A percentile compares a stretch with the other conserved stretches of the same genome.
These are phyloP conservation scores for Mimosa pudica DNA, from an alignment of 306 rosid species.

Conservation along the genomic window DNA sequence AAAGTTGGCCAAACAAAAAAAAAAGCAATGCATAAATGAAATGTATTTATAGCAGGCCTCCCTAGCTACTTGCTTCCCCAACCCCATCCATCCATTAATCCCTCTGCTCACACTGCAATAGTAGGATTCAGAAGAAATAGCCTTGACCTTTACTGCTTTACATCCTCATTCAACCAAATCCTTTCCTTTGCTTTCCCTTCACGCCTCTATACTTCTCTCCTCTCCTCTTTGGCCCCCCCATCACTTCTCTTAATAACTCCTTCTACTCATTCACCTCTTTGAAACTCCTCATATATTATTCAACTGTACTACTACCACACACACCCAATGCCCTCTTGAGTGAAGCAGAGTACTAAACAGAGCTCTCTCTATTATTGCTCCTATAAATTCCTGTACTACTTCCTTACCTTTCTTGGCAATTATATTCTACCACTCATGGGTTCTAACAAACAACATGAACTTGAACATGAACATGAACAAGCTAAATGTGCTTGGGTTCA, in stretches of 20 bases:
- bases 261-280: not conserved
- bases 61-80: not conserved
- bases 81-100: not conserved
- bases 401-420: slow-evolving; percentile 14
- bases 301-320: not conserved
- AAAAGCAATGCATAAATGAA: too few relatives aligned
- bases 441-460: slow-evolving; percentile 41
- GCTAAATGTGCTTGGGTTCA: slow-evolving; percentile 44
- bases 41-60: not conserved
- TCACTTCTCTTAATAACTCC: not conserved
- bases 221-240: not conserved
- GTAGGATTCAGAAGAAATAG: slow-evolving; percentile 40
- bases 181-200: slow-evolving; percentile 34
- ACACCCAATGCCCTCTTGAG: not conserved
- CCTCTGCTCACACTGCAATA: not conserved
- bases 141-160: slow-evolving; percentile 57
- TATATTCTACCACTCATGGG: slow-evolving; percentile 42
- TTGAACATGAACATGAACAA: slow-evolving; percentile 7
- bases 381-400: not conserved
- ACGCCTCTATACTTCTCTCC: slow-evolving; percentile 44
- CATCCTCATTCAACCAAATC: slow-evolving; percentile 37
- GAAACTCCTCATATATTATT: not conserved
- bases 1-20: too few relatives aligned
- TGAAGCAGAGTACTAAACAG: not conserved
- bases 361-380: not conserved